Base-by-base conservation (phyloP, 768 basidiomycete species). In the Hypholoma sublateritium region DNA sequence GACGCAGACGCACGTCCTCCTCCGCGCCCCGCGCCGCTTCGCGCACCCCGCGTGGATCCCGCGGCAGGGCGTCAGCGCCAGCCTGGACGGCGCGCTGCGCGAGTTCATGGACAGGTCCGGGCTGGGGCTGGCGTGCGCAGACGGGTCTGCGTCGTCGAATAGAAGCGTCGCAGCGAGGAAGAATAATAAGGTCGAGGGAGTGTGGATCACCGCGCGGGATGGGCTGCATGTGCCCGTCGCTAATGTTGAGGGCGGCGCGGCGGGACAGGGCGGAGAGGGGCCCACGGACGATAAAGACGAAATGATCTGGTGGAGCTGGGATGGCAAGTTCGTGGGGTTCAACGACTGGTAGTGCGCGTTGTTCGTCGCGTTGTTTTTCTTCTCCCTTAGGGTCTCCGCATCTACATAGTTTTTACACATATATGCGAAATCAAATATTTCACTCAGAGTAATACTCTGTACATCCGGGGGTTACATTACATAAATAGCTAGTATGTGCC, bases 261-360 rank as follows among this genome's bases (percentile, higher is more conserved):
- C 48, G 2, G 35, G 2, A 3, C n/a, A 53, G 24, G 46, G 53
- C 16, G 50, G 50, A 47, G 56, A 61, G 1, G 65, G 63, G 22
- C 59, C 56, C 5, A 53, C 28, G 12, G 55, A 47, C 16, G 55
- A 37, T 13, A 55, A 59, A 1, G 41, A 54, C 11, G 82, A 84
- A 55, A 77, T 83, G 80, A 82, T 84, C 44, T 84, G 82, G 82
- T 84, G 82, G 82, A 80, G 74, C 53, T 84, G 82, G 82, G 80
- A 84, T 65, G 82, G 82, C 1, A 80, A 79, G 59, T 65, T 84
- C 51, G 72, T 74, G 12, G 82, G 82, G 2, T 79, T 84, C 59
- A 69, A 74, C 22, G 80, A 82, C 35, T 82, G 81, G 80, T 81
- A 56, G 24, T 9, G 28, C 28, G 28, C 28, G 28, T 32, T 5